Percentiles rank a stretch among this genome's conserved stretches.
Evolutionary conservation across 768 basidiomycete genomes (phyloP).

Genomic region (Tricholoma flavovirens): DNA sequence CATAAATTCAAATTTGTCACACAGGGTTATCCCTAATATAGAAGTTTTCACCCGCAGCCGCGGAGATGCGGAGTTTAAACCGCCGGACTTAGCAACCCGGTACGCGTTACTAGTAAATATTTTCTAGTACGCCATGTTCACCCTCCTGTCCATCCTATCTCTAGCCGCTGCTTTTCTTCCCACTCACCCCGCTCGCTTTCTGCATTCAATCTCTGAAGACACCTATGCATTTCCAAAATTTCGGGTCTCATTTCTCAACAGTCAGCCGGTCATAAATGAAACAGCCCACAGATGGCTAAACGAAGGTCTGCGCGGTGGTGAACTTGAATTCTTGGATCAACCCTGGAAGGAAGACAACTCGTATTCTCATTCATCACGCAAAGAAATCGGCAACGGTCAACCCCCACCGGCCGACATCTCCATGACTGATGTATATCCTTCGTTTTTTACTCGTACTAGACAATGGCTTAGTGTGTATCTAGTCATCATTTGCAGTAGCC

Average conservation of each 20-base stretch:
- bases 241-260: conserved; percentile 72
- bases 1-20: conserved; percentile 13
- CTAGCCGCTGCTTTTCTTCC: neutral
- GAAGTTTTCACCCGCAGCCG: conserved; percentile 13
- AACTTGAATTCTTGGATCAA: conserved; percentile 71
- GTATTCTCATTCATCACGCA: conserved; percentile 35
- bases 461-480: neutral
- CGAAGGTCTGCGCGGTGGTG: conserved; percentile 68
- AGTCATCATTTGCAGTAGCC: conserved; percentile 18
- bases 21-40: conserved; percentile 3
- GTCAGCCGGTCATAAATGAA: conserved; percentile 64
- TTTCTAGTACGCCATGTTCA: neutral
- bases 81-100: neutral
- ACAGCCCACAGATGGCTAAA: conserved; percentile 73
- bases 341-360: conserved; percentile 42
- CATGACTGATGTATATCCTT: conserved; percentile 32
- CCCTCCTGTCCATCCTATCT: neutral
- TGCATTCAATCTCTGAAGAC: conserved; percentile 76
- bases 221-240: conserved; percentile 79
- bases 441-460: conserved; percentile 16
- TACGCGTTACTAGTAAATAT: too few species aligned
- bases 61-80: conserved; percentile 7
- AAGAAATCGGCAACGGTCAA: conserved; percentile 54
- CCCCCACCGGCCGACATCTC: conserved; percentile 23
- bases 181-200: conserved; percentile 34